These are phyloP conservation scores for Penicillium pulvis DNA, from an alignment of 495 filamentous ascomycete genomes.

Conservation along the genomic window DNA sequence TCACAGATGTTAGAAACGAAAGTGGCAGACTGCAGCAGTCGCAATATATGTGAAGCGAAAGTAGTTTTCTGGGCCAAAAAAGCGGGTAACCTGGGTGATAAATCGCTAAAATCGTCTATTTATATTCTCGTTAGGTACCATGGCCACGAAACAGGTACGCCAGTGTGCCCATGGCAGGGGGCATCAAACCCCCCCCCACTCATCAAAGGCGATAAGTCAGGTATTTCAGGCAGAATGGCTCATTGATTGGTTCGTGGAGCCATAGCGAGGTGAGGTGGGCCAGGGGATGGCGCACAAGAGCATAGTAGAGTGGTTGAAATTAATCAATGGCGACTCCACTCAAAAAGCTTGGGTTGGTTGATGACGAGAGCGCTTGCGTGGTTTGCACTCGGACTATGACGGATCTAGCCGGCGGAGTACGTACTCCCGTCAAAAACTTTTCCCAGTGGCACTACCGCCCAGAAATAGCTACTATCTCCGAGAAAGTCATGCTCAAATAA, in stretches of 20 bases:
- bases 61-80: constrained; percentile 3
- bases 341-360: constrained; percentile 26
- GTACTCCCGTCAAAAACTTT: constrained; percentile 16
- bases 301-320: neutral
- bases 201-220: constrained; percentile 10
- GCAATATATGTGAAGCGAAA: constrained; percentile 1
- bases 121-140: constrained; percentile 10
- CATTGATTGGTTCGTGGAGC: constrained; percentile 15
- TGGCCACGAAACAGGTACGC: constrained; percentile 14
- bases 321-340: constrained; percentile 13
- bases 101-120: constrained; percentile 13
- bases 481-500: neutral
- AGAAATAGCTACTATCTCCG: neutral
- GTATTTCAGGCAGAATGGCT: neutral
- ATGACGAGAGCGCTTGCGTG: constrained; percentile 33
- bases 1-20: constrained; percentile 4
- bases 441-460: neutral
- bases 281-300: constrained; percentile 4
- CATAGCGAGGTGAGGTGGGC: constrained; percentile 9
- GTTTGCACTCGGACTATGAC: constrained; percentile 16
- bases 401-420: constrained; percentile 22
- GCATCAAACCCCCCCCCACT: constrained; percentile 10
- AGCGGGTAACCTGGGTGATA: neutral
- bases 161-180: constrained; percentile 14
- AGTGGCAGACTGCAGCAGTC: neutral